A percentile compares a stretch with the other conserved stretches of the same genome.
Conservation (phyloP, 805 yeast genomes). For the Allodekkera sacchari region DNA sequence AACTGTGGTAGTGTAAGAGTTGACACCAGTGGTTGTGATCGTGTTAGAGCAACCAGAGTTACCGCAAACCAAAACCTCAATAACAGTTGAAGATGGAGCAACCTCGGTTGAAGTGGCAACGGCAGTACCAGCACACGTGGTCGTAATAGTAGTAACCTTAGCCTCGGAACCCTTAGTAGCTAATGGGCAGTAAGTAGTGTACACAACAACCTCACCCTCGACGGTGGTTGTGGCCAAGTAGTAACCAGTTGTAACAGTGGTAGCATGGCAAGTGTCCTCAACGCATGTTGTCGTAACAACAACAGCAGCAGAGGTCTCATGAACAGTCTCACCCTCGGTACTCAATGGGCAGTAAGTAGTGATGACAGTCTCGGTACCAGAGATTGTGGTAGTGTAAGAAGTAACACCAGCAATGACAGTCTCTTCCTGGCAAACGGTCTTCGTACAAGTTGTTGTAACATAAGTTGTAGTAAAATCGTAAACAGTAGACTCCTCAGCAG, state of each 20-base stretch:
- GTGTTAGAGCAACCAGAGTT: slow-evolving; percentile 20
- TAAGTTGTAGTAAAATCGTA: slow-evolving; percentile 3
- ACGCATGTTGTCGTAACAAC: slow-evolving; percentile 4
- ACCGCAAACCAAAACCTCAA: neutral
- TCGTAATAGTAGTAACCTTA: neutral
- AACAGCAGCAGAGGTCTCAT: slow-evolving; percentile 2
- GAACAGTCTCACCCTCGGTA: neutral
- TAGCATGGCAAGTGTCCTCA: slow-evolving; percentile 9
- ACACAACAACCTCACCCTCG: slow-evolving; percentile 26
- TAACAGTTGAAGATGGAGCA: neutral
- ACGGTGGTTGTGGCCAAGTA: slow-evolving; percentile 23
- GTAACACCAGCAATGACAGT: slow-evolving; percentile 11
- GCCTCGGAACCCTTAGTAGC: neutral
- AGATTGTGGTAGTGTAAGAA: slow-evolving; percentile 24
- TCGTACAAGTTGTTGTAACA: slow-evolving; percentile 8
- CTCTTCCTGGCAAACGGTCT: slow-evolving; percentile 7
- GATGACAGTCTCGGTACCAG: slow-evolving; percentile 28
- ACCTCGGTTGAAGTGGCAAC: slow-evolving; percentile 8
- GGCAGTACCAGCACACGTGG: slow-evolving; percentile 11
- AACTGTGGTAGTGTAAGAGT: slow-evolving; percentile 21
- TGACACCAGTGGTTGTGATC: slow-evolving; percentile 16
- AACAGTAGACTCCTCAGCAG: slow-evolving; percentile 2
- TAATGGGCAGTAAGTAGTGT: slow-evolving; percentile 31
- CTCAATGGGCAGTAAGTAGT: slow-evolving; percentile 30
- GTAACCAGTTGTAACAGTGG: slow-evolving; percentile 10